phyloP scores from a whole-genome alignment of 495 filamentous ascomycete species.

The Aspergillus kassunensis region DNA sequence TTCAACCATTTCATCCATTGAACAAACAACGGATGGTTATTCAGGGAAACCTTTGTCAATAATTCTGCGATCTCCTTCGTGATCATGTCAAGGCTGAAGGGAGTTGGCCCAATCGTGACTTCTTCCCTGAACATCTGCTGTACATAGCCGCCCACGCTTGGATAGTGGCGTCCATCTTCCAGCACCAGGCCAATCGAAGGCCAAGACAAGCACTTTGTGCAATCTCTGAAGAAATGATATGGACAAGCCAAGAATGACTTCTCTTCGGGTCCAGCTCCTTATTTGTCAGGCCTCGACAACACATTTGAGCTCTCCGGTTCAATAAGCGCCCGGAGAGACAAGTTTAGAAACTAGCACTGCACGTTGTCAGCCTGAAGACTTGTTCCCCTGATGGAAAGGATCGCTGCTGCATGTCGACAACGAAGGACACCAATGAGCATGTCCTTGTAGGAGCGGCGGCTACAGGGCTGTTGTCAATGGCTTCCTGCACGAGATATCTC shows the following conservation, averaged over 20 bases:
- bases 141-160: slow-evolving; percentile 5
- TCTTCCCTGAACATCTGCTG: neutral
- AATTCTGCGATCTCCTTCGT: no score
- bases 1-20: neutral
- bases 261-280: neutral
- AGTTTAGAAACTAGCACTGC: slow-evolving; percentile 10
- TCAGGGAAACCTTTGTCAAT: no score
- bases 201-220: neutral
- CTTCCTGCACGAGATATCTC: slow-evolving; percentile 8
- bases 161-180: neutral
- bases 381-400: slow-evolving; percentile 1
- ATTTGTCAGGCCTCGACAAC: slow-evolving; percentile 1
- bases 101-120: slow-evolving; percentile 1
- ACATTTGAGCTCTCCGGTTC: slow-evolving; percentile 4
- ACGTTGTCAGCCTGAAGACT: slow-evolving; percentile 5
- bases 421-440: slow-evolving; percentile 4
- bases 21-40: no score
- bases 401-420: neutral
- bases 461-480: slow-evolving; percentile 10
- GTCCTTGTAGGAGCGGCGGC: slow-evolving; percentile 4
- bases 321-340: slow-evolving; percentile 12
- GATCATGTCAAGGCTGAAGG: no score
- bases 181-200: neutral
- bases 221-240: no score
- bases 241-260: slow-evolving; percentile 6